Percentiles rank a stretch among this genome's conserved stretches.
Evolutionary conservation across 805 yeast genomes (phyloP).

Genomic region (Kurtzmaniella fragi): DNA sequence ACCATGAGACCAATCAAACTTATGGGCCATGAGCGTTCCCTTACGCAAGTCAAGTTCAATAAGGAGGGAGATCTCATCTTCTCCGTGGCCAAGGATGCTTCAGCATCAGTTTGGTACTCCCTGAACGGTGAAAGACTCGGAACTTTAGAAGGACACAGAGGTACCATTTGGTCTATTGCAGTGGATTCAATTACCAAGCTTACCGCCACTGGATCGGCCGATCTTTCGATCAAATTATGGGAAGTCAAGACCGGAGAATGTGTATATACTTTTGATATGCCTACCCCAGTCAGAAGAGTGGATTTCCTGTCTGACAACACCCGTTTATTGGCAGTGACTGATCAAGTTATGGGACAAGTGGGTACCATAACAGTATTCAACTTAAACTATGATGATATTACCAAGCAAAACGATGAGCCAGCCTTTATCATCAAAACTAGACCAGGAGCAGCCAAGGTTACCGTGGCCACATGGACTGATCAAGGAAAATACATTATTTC

Average conservation of each 20-base stretch:
- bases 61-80: constrained; percentile 91
- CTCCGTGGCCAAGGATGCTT: constrained; percentile 86
- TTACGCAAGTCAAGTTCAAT: constrained; percentile 94
- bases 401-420: constrained; percentile 51
- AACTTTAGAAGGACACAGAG: constrained; percentile 76
- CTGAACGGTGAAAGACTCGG: constrained; percentile 96
- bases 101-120: constrained; percentile 90
- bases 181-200: constrained; percentile 64
- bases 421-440: constrained; percentile 54
- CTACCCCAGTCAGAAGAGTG: constrained; percentile 88
- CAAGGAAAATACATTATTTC: constrained; percentile 70
- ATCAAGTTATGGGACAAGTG: constrained; percentile 84
- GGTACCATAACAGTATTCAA: constrained; percentile 73
- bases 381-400: constrained; percentile 44
- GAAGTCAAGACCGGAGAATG: constrained; percentile 71
- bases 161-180: constrained; percentile 95
- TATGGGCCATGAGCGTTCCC: constrained; percentile 96
- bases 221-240: constrained; percentile 83
- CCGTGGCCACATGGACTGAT: constrained; percentile 86
- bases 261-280: constrained; percentile 64
- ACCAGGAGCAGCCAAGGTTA: constrained; percentile 54
- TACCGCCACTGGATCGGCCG: constrained; percentile 89
- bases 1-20: constrained; percentile 50
- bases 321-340: constrained; percentile 71
- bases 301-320: constrained; percentile 74